Evolutionary conservation across 2,329 filamentous ascomycete species (phyloP).

Genomic region (Nothomitra cinnamomea): DNA sequence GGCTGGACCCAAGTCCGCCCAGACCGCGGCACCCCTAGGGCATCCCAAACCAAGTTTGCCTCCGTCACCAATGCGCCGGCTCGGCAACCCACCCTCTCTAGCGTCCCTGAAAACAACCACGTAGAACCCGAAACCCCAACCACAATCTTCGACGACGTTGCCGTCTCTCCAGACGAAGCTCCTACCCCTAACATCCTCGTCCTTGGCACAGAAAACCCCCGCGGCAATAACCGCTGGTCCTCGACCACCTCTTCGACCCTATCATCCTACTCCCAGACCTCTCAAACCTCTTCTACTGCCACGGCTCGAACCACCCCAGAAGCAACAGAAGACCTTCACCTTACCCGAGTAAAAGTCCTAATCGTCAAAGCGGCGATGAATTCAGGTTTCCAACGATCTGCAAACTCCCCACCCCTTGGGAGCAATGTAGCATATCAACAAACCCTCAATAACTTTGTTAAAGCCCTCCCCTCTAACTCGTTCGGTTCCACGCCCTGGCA

Average conservation of each 20-base stretch:
- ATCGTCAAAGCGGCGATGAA: slow-evolving; percentile 77
- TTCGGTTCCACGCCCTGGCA: slow-evolving; percentile 63
- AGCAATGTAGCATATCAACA: slow-evolving; percentile 11
- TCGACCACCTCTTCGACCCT: slow-evolving; percentile 59
- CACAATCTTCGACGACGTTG: slow-evolving; percentile 86
- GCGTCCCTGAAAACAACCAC: slow-evolving; percentile 16
- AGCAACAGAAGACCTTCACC: slow-evolving; percentile 54
- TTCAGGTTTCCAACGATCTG: slow-evolving; percentile 52
- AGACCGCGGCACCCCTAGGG: slow-evolving; percentile 69
- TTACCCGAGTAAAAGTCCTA: slow-evolving; percentile 60
- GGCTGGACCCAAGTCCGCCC: slow-evolving; percentile 82
- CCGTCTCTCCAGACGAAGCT: slow-evolving; percentile 63
- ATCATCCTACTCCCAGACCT: slow-evolving; percentile 61
- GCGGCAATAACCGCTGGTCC: slow-evolving; percentile 46
- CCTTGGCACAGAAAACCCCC: slow-evolving; percentile 48
- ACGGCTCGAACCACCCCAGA: slow-evolving; percentile 42
- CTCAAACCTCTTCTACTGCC: slow-evolving; percentile 46
- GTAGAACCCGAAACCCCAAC: slow-evolving; percentile 73
- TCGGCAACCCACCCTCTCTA: slow-evolving; percentile 23
- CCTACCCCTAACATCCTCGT: slow-evolving; percentile 78
- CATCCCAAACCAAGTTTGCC: slow-evolving; percentile 63
- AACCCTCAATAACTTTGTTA: slow-evolving; percentile 57
- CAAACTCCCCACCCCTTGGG: slow-evolving; percentile 13
- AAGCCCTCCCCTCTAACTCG: slow-evolving; percentile 54
- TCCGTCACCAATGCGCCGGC: slow-evolving; percentile 28